Evolutionary conservation across 768 basidiomycete species (phyloP), one percentile per base, ranked within the genome.

Genomic region (Collybiopsis confluens): DNA sequence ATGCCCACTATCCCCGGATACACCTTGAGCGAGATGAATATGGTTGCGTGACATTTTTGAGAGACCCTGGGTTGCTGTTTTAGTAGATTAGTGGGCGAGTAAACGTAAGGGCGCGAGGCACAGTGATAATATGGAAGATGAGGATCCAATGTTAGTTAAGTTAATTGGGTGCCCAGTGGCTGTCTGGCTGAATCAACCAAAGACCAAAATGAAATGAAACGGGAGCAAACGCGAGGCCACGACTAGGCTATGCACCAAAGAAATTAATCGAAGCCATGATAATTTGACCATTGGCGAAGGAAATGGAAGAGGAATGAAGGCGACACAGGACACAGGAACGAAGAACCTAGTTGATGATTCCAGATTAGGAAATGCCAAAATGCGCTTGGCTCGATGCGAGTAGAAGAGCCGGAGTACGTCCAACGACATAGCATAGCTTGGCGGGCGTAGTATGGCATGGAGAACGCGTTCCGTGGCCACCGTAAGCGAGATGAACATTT

Each of bases 21-120:
- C 70, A 33, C 88, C 86, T 65, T 93, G 88, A 0, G 95, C 94
- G 13, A 97, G 75, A 67, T 99, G 96, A 36, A 98, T 88, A 62
- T 98, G 94, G 62, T 94, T 96, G 23, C 96, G 77, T 11, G 70
- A 77, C 93, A 95, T 97, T 57, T 77, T 85, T 0, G 87, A 92
- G 16, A 97, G 68, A 0, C 94, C 93, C 58, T 83, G 70, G 6
- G 70, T 73, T 13, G 76, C 92, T 94, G 13, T 33, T 5, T 33
- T 6, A 5, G 30, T n/a, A n/a, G n/a, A n/a, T n/a, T n/a, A 57
- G n/a, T 45, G 11, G 26, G 42, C 26, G 40, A 33, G 42, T 42
- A 16, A 10, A 38, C n/a, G n/a, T 37, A n/a, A n/a, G n/a, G n/a
- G n/a, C n/a, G 30, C 30, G 30, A 33, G 30, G 30, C 30, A 33